A percentile compares a stretch with the other conserved stretches of the same genome.
These are phyloP conservation scores for Medicago ruthenica DNA, from an alignment of 306 rosid genomes.

Conservation along the genomic window DNA sequence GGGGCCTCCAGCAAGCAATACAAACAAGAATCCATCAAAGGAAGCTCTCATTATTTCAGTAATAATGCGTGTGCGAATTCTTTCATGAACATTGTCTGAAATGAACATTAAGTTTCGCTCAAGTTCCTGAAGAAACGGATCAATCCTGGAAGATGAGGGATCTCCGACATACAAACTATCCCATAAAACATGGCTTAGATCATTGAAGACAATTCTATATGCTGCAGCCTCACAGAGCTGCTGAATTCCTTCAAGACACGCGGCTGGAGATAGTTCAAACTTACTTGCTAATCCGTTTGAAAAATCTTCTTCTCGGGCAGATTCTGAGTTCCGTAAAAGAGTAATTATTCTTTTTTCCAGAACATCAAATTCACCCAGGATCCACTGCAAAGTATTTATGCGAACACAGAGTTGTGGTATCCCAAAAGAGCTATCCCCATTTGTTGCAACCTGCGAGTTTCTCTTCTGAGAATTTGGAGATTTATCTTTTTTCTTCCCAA, in stretches of 20 bases:
- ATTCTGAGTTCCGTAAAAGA: conserved; percentile 88
- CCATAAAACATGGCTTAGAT: conserved; percentile 78
- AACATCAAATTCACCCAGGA: conserved; percentile 81
- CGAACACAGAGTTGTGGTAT: conserved; percentile 80
- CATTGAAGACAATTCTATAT: conserved; percentile 82
- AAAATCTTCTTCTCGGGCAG: conserved; percentile 85
- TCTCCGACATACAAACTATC: conserved; percentile 87
- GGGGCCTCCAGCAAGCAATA: conserved; percentile 98
- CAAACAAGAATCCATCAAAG: conserved; percentile 91
- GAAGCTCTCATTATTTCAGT: conserved; percentile 97
- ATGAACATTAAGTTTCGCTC: conserved; percentile 68
- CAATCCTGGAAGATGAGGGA: conserved; percentile 81
- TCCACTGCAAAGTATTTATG: conserved; percentile 85
- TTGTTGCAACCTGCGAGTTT: conserved; percentile 90
- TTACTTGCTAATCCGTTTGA: conserved; percentile 79
- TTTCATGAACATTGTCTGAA: conserved; percentile 79
- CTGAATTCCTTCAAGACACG: conserved; percentile 93
- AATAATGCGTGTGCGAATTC: conserved; percentile 78
- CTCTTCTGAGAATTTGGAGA: conserved; percentile 77
- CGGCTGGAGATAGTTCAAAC: conserved; percentile 82
- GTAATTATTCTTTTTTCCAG: conserved; percentile 92
- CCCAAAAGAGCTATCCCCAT: conserved; percentile 83
- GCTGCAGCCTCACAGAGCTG: conserved; percentile 91
- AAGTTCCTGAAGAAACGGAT: conserved; percentile 79
- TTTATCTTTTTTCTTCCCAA: conserved; percentile 98